Evolutionary conservation across 192 early-diverging fungal species (phyloP).

Genomic region (Mortierella antarctica): DNA sequence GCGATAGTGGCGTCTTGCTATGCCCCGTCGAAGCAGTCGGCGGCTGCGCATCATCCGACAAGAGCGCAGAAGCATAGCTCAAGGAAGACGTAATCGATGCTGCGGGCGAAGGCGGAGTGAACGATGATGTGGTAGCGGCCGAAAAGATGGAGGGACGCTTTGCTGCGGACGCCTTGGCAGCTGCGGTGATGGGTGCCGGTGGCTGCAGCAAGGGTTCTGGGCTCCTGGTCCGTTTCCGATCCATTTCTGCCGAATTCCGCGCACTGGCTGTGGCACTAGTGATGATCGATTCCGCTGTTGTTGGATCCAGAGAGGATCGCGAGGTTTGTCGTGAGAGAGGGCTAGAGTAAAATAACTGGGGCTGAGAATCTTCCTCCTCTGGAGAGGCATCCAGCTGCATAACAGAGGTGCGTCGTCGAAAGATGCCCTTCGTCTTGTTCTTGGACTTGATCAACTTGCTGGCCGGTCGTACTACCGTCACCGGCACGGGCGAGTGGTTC

Average conservation of each 20-base stretch:
- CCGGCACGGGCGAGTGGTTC: conserved; percentile 74
- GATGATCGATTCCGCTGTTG: not conserved
- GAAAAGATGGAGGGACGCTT: conserved; percentile 2
- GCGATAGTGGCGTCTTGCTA: conserved; percentile 8
- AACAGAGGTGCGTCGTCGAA: conserved; percentile 19
- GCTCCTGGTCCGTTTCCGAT: conserved; percentile 11
- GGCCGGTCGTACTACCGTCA: conserved; percentile 71
- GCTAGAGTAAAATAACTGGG: conserved; percentile 29
- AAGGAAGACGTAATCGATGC: conserved; percentile 25
- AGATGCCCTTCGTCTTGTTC: conserved; percentile 48
- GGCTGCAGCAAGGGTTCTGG: conserved; percentile 3
- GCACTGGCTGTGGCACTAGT: no score
- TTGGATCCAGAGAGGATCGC: conserved; percentile 13
- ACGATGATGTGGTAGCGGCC: not conserved
- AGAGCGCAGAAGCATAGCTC: conserved; percentile 28
- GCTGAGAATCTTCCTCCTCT: not conserved
- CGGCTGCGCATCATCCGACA: not conserved
- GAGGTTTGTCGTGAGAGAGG: conserved; percentile 29
- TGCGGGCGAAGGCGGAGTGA: conserved; percentile 16
- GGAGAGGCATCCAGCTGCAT: not conserved
- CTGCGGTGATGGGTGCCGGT: conserved; percentile 6
- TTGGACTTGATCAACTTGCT: conserved; percentile 55
- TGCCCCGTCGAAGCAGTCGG: not conserved
- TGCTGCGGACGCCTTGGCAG: conserved; percentile 25
- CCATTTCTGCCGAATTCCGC: not conserved